A percentile compares a stretch with the other conserved stretches of the same genome.
These are phyloP conservation scores for Serpula lacrymans DNA, from an alignment of 768 basidiomycete genomes.

Conservation along the genomic window DNA sequence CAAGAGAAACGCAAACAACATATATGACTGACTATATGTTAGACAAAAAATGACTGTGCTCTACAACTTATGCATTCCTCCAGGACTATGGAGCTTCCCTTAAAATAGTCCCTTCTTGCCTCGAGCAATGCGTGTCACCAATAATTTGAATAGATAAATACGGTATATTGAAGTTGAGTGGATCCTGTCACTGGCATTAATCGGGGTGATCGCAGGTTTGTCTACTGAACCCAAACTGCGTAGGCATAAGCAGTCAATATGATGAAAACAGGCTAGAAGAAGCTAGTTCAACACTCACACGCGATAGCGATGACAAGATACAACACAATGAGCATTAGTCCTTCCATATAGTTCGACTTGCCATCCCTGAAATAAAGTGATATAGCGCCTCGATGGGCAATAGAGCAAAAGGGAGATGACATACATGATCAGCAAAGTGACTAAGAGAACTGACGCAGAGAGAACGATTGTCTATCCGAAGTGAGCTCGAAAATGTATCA, in stretches of 20 bases:
- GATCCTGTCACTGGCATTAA: too few relatives aligned
- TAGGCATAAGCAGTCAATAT: background rate
- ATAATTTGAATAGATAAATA: too few relatives aligned
- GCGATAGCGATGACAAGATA: conserved; percentile 38
- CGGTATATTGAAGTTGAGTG: too few relatives aligned
- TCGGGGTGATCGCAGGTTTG: too few relatives aligned
- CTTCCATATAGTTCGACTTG: conserved; percentile 91
- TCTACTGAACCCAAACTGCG: conserved; percentile 14
- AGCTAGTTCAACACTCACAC: conserved; percentile 28
- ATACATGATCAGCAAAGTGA: conserved; percentile 76
- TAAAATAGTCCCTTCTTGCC: too few relatives aligned
- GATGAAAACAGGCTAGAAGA: background rate
- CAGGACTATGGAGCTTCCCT: too few relatives aligned
- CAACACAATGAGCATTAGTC: conserved; percentile 54
- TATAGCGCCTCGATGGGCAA: conserved; percentile 1
- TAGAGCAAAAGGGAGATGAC: conserved; percentile 20
- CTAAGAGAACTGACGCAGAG: conserved; percentile 85
- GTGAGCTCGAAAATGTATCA: conserved; percentile 1
- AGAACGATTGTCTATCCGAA: conserved; percentile 65
- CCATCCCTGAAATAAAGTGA: conserved; percentile 53
- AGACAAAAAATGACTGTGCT: too few relatives aligned
- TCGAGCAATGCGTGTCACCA: too few relatives aligned
- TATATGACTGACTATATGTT: too few relatives aligned
- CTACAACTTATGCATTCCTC: too few relatives aligned
- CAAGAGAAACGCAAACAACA: too few relatives aligned